These are phyloP conservation scores for Tetrapisispora nanseiensis DNA, from an alignment of 805 yeast genomes.

Conservation along the genomic window DNA sequence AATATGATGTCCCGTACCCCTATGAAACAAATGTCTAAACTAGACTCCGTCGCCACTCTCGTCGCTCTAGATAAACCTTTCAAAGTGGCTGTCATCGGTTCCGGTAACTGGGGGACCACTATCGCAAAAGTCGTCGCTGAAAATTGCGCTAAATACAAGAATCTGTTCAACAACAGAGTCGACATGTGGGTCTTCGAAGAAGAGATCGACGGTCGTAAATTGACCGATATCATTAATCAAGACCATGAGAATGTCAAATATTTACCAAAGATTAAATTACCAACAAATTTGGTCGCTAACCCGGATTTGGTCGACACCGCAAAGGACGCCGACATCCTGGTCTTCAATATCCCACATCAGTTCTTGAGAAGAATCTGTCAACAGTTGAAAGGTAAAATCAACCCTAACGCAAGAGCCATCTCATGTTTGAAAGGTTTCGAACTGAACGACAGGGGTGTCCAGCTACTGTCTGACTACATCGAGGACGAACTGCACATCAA, in stretches of 20 bases:
- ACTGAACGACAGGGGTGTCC: constrained; percentile 76
- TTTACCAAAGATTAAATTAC: constrained; percentile 80
- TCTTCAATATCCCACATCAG: constrained; percentile 97
- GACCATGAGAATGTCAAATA: constrained; percentile 91
- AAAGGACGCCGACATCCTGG: constrained; percentile 70
- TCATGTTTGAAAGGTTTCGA: constrained; percentile 95
- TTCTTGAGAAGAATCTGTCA: constrained; percentile 69
- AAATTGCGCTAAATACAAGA: constrained; percentile 62
- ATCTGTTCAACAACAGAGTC: constrained; percentile 61
- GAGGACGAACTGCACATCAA: constrained; percentile 72
- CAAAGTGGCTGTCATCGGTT: constrained; percentile 73
- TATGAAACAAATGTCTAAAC: constrained; percentile 2
- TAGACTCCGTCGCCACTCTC: constrained; percentile 10
- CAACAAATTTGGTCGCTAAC: constrained; percentile 77
- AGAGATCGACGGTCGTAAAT: constrained; percentile 59
- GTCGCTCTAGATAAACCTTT: constrained; percentile 30
- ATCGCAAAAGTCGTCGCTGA: constrained; percentile 93
- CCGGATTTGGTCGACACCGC: constrained; percentile 75
- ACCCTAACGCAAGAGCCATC: constrained; percentile 69
- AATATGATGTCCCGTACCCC: neutral
- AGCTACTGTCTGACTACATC: constrained; percentile 69
- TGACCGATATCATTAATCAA: constrained; percentile 85
- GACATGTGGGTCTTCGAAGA: constrained; percentile 98
- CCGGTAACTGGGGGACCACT: constrained; percentile 98
- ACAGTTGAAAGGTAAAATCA: constrained; percentile 69